phyloP scores from a whole-genome alignment of 2,329 filamentous ascomycete genomes.

The Diaporthe velutina region DNA sequence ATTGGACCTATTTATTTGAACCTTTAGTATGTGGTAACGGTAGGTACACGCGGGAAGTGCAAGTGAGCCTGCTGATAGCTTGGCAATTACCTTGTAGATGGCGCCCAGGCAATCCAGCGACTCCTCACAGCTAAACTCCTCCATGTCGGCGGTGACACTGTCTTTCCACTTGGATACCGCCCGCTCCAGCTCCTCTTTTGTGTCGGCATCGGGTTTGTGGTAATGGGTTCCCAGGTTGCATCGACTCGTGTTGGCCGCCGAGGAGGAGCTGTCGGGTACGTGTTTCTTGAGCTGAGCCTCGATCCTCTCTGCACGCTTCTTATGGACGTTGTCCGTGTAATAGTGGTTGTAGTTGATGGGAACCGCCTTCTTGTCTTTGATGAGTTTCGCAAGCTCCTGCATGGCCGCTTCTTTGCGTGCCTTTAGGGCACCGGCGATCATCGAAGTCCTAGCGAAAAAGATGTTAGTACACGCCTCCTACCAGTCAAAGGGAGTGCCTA shows the following conservation, averaged over 20 bases:
- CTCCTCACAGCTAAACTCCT: slow-evolving; percentile 25
- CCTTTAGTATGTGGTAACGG: neutral
- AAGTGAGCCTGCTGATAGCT: neutral
- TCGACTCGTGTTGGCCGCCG: accelerated
- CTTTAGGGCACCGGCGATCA: neutral
- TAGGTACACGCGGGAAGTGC: too few relatives aligned
- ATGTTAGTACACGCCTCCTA: neutral
- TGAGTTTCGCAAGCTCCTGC: neutral
- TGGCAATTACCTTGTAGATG: slow-evolving; percentile 30
- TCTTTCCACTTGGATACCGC: neutral
- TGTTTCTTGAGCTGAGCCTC: neutral
- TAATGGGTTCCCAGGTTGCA: neutral
- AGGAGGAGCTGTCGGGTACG: neutral
- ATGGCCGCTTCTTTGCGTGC: neutral
- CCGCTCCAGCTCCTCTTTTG: neutral
- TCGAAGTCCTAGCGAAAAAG: neutral
- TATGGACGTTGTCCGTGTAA: slow-evolving; percentile 26
- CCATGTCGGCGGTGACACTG: neutral
- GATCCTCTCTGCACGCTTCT: neutral
- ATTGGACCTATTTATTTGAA: slow-evolving; percentile 7
- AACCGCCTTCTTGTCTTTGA: neutral
- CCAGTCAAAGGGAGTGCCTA: neutral
- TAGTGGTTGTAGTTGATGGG: slow-evolving; percentile 38
- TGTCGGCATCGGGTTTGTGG: too few relatives aligned
- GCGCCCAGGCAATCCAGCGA: neutral